Evolutionary conservation across 225 moss, liverwort and hornwort species (phyloP).

Genomic region (Bryoerythrophyllum caledonicum): DNA sequence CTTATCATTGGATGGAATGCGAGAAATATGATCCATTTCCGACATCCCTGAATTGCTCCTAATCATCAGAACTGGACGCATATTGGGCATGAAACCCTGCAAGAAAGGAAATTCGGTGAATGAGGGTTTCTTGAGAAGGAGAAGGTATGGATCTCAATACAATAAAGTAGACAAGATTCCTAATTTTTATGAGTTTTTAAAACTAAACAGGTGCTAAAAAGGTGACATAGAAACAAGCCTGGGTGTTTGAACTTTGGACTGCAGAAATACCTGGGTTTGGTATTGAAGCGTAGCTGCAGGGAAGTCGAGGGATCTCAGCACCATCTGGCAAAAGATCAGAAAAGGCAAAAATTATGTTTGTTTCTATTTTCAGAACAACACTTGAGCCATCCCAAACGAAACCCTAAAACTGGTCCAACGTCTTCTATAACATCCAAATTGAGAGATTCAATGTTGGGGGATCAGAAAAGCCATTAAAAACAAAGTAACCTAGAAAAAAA

Average conservation of each 20-base stretch:
- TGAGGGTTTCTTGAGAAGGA: neutral
- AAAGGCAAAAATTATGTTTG: neutral
- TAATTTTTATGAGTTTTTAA: neutral
- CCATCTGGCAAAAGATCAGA: constrained; percentile 25
- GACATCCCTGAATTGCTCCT: constrained; percentile 13
- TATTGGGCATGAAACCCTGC: constrained; percentile 20
- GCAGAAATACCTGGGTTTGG: constrained; percentile 15
- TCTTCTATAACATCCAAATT: neutral
- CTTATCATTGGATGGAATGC: constrained; percentile 4
- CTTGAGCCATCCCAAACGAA: neutral
- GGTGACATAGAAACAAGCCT: neutral
- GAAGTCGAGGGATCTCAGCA: constrained; percentile 32
- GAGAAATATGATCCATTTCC: constrained; percentile 8
- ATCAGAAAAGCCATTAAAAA: too few relatives aligned
- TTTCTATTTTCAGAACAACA: neutral
- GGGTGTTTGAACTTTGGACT: too few relatives aligned
- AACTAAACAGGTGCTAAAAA: neutral
- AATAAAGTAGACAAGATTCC: neutral
- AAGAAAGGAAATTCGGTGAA: neutral
- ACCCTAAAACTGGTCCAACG: neutral
- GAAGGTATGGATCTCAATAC: neutral
- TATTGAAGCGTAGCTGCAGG: constrained; percentile 18
- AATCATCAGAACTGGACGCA: constrained; percentile 23
- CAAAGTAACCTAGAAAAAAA: too few relatives aligned
- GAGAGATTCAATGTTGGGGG: too few relatives aligned